Conservation (phyloP, 352 stramenopile genomes). For the Globisporangium solare region DNA sequence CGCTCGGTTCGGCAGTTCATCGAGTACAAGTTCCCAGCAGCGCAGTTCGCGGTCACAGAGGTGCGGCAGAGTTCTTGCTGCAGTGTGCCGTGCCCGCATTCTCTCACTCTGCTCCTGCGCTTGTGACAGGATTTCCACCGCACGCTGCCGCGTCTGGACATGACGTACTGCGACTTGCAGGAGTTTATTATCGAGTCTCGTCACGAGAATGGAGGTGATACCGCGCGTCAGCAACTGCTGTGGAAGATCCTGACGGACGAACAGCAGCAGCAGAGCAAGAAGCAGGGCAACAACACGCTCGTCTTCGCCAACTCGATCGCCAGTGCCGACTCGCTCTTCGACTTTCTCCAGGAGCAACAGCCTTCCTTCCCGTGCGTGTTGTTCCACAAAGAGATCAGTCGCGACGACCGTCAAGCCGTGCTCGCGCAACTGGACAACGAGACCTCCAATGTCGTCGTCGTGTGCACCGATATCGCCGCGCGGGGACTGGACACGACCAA, state of each 20-base stretch:
- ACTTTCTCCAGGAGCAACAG: constrained; percentile 40
- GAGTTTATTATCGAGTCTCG: constrained; percentile 18
- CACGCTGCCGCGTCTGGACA: constrained; percentile 44
- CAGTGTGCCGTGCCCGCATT: too few species aligned
- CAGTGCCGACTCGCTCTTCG: constrained; percentile 52
- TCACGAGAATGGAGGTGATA: constrained; percentile 17
- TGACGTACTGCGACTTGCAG: constrained; percentile 38
- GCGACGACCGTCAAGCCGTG: constrained; percentile 38
- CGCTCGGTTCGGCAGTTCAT: constrained; percentile 64
- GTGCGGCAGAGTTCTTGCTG: constrained; percentile 18
- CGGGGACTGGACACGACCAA: constrained; percentile 61
- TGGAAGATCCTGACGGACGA: constrained; percentile 35
- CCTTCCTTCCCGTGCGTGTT: constrained; percentile 25
- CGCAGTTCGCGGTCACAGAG: constrained; percentile 58
- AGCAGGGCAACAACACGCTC: constrained; percentile 35
- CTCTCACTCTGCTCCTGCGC: neutral
- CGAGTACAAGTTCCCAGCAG: constrained; percentile 68
- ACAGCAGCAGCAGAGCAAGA: neutral
- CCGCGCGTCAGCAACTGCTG: constrained; percentile 38
- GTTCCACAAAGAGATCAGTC: constrained; percentile 66
- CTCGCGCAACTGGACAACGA: constrained; percentile 36
- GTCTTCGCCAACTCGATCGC: constrained; percentile 75
- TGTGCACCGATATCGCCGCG: constrained; percentile 78
- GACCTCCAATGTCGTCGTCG: constrained; percentile 33
- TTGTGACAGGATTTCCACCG: constrained; percentile 62